Evolutionary conservation across 1,284 basidiomycete species (phyloP), one percentile per base, ranked within the genome.

Genomic region (Ceratobasidium sp.): DNA sequence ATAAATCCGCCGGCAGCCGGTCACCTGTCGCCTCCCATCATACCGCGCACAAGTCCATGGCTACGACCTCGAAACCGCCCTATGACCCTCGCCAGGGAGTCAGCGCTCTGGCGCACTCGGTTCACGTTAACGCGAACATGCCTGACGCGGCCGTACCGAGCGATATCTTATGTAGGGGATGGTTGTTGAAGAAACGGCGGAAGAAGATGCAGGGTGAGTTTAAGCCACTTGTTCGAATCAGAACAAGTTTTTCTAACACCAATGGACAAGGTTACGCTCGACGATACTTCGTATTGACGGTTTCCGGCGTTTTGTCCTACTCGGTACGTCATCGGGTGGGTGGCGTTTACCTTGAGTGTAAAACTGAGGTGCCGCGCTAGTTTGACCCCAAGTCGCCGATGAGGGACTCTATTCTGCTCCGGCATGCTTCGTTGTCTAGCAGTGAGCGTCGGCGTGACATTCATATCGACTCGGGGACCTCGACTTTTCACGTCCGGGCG

Each of bases 401-500:
- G 73, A 86, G 92, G 58, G 92, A 94, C 79, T 86, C 89, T 74
- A 81, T 93, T 66, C 83, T 82, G 36, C 82, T 94, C 9, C 84
- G 85, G 25, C 85, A 87, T 75, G 89, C 92, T 28, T 90, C 90
- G 18, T 88, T 94, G 73, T 88, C 90, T 9, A 91, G 89, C 33
- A 83, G 61, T 85, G 14, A 82, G 84, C 42, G 88, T 87, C 5
- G 88, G 73, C 88, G 85, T 78, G 88, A 92, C 77, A 90, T 92
- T 73, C 89, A 92, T 77, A 84, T 94, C 61, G 92, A 94, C 77
- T 88, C 90, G 0, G 86, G 83, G 75, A 87, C 84, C 67, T 87
- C 88, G 30, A 92, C 90, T 0, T 94, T 92, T 78, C 91, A 92
- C 79, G 85, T 92, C 74, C 91, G 90, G 79, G 92, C 90, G 77